Conservation (phyloP, 2,329 filamentous ascomycete genomes). For the Diplodia sapinea region DNA sequence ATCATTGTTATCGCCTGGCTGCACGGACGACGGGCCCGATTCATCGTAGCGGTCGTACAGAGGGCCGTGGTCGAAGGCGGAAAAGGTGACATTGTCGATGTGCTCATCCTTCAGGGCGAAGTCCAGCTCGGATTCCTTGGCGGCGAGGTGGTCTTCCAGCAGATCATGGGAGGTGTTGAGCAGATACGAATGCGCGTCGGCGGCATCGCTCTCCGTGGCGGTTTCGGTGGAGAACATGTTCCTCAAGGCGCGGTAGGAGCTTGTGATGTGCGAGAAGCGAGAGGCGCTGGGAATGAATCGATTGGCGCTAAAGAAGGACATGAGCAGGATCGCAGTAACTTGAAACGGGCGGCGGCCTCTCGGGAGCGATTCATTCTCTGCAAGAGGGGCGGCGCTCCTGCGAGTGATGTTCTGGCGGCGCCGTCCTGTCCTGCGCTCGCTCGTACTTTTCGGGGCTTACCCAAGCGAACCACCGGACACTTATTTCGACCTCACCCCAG, state of each 20-base stretch:
- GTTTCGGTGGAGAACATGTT: constrained; percentile 32
- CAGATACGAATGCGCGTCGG: constrained; percentile 31
- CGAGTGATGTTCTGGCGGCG: constrained; percentile 30
- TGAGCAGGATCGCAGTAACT: constrained; percentile 29
- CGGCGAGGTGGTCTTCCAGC: constrained; percentile 30
- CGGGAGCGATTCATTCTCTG: constrained; percentile 29
- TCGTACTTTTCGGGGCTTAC: constrained; percentile 32
- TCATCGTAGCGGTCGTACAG: constrained; percentile 46
- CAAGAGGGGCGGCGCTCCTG: constrained; percentile 30
- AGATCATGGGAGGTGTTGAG: constrained; percentile 32
- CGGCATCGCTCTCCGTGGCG: constrained; percentile 30
- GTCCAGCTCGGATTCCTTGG: constrained; percentile 35
- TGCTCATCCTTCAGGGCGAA: constrained; percentile 40
- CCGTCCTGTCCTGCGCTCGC: constrained; percentile 30
- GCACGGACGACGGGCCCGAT: constrained; percentile 48
- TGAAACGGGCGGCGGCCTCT: constrained; percentile 21
- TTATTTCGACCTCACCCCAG: constrained; percentile 31
- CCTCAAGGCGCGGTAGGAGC: constrained; percentile 31
- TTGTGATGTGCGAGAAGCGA: constrained; percentile 31
- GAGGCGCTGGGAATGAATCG: constrained; percentile 29
- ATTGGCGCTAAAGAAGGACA: constrained; percentile 32
- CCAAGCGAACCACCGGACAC: constrained; percentile 30
- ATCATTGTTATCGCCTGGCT: constrained; percentile 46
- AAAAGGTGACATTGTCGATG: constrained; percentile 38
- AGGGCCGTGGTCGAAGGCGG: constrained; percentile 43